phyloP scores from a whole-genome alignment of 257 asterid genomes.

The Przewalskia tangutica region DNA sequence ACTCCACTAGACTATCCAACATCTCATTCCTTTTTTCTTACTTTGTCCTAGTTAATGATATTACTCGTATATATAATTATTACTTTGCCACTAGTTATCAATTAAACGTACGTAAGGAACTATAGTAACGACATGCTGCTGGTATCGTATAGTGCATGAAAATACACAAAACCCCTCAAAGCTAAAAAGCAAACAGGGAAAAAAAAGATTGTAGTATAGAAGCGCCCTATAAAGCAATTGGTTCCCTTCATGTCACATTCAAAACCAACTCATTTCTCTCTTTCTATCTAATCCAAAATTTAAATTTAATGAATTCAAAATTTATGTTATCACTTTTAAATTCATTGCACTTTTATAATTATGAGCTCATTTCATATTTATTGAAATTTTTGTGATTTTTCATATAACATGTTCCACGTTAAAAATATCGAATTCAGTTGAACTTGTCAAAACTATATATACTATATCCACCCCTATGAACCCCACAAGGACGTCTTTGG shows the following conservation, averaged over 20 bases:
- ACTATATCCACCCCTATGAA: too few species aligned
- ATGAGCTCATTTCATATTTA: background rate
- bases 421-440: background rate
- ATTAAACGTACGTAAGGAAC: conserved; percentile 18
- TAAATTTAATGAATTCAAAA: background rate
- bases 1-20: background rate
- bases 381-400: background rate
- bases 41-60: background rate
- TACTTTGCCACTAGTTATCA: background rate
- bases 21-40: background rate
- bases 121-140: conserved; percentile 3
- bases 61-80: background rate
- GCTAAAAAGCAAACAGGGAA: conserved; percentile 12
- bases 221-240: conserved; percentile 33
- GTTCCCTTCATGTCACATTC: conserved; percentile 44
- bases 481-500: too few species aligned
- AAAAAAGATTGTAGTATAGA: background rate
- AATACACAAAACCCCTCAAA: conserved; percentile 24
- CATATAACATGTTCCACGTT: too few species aligned
- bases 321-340: background rate
- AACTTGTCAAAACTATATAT: too few species aligned
- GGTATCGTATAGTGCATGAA: conserved; percentile 25
- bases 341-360: background rate
- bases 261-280: conserved; percentile 11
- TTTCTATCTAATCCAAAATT: background rate